phyloP scores from a whole-genome alignment of 306 rosid species.

The apple (Malus domestica) region DNA sequence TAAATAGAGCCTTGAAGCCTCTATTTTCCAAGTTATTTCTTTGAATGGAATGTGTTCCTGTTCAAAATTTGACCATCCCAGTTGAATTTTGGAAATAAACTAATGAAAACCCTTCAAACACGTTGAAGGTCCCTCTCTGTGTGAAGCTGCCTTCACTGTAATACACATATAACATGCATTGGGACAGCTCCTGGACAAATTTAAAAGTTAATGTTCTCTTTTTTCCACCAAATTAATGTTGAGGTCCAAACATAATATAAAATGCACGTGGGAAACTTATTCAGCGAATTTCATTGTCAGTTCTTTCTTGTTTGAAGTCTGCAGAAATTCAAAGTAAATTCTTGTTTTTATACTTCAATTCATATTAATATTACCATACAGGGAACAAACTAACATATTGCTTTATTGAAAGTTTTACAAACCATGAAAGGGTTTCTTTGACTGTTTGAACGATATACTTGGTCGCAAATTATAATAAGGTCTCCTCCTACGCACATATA shows the following conservation, averaged over 20 bases:
- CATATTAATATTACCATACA: neutral
- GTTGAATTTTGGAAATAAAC: neutral
- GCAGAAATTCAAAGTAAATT: slow-evolving; percentile 29
- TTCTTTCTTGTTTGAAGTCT: slow-evolving; percentile 9
- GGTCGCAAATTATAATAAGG: neutral
- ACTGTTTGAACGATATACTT: slow-evolving; percentile 30
- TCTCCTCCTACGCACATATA: neutral
- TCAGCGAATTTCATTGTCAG: neutral
- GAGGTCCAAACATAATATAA: neutral
- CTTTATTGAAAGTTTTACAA: neutral
- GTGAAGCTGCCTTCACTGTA: neutral
- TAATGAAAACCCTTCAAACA: slow-evolving; percentile 28
- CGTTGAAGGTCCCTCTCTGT: neutral
- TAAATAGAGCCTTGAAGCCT: neutral
- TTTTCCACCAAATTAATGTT: slow-evolving; percentile 10
- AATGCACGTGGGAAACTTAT: slow-evolving; percentile 5
- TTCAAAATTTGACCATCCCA: slow-evolving; percentile 22
- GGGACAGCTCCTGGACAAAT: slow-evolving; percentile 8
- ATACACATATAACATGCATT: neutral
- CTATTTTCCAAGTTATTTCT: neutral
- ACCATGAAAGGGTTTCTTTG: slow-evolving; percentile 26
- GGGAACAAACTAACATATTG: neutral
- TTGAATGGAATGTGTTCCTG: neutral
- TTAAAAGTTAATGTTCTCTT: neutral
- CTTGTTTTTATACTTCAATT: slow-evolving; percentile 2